phyloP scores from a whole-genome alignment of 441 rosid genomes.

The Rhodomyrtus psidioides region DNA sequence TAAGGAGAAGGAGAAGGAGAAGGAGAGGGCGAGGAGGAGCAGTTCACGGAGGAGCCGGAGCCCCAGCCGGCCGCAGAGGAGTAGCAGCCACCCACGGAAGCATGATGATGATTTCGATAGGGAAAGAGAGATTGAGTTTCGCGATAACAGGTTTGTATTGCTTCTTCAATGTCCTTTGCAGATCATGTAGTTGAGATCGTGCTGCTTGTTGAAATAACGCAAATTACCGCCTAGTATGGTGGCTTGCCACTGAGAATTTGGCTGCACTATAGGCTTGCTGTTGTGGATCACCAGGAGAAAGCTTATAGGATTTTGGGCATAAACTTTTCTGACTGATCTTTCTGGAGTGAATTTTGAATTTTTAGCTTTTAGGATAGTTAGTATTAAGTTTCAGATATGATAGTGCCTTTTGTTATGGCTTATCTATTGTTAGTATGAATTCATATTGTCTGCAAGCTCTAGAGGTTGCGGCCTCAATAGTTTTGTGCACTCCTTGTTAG shows the following conservation, averaged over 20 bases:
- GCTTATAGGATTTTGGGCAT: neutral
- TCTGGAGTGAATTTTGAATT: neutral
- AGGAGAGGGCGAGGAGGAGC: conserved; percentile 18
- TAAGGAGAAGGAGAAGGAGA: neutral
- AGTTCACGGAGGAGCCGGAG: conserved; percentile 29
- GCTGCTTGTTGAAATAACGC: neutral
- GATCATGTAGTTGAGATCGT: neutral
- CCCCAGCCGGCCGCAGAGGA: conserved; percentile 10
- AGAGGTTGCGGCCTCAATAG: neutral
- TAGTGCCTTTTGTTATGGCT: neutral
- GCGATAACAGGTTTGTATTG: conserved; percentile 54
- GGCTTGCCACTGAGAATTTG: neutral
- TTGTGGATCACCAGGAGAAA: neutral
- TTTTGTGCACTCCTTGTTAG: neutral
- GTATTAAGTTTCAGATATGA: neutral
- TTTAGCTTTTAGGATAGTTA: neutral
- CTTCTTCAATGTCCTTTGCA: neutral
- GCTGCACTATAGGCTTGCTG: neutral
- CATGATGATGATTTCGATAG: conserved; percentile 18
- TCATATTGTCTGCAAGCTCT: neutral
- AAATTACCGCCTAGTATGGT: neutral
- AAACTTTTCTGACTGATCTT: neutral
- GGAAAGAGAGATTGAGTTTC: conserved; percentile 24
- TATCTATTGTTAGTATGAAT: neutral
- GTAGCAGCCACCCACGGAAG: conserved; percentile 54